Conservation (phyloP, 345 rosid species). For the Hibiscus mutabilis region DNA sequence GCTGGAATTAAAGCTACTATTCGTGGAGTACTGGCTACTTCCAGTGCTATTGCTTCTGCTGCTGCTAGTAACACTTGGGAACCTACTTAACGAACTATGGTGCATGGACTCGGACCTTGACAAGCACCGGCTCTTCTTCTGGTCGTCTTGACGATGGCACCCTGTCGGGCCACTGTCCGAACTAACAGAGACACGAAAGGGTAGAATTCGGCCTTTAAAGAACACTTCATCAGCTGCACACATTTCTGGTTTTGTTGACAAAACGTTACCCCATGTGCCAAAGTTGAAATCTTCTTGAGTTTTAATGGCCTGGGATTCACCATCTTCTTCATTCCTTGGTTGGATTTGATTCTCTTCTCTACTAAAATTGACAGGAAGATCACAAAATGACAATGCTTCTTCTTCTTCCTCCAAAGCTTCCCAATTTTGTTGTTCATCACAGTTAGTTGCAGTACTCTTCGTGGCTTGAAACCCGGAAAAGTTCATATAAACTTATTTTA, state of each 20-base stretch:
- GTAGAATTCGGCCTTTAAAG: background rate
- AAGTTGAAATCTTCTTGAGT: background rate
- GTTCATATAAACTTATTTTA: background rate
- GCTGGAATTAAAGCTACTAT: background rate
- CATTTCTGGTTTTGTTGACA: background rate
- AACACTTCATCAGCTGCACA: background rate
- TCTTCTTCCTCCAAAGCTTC: background rate
- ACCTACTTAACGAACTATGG: slow-evolving; percentile 16
- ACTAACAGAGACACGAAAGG: background rate
- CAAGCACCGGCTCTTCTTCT: slow-evolving; percentile 16
- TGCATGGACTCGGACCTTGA: slow-evolving; percentile 58
- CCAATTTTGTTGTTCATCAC: slow-evolving; percentile 11
- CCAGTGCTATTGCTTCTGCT: slow-evolving; percentile 43
- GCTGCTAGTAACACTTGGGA: slow-evolving; percentile 22
- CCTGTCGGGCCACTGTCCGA: background rate
- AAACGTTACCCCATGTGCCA: background rate
- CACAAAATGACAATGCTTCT: background rate
- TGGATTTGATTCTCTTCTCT: background rate
- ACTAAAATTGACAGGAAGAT: background rate
- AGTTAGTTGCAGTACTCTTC: slow-evolving; percentile 7
- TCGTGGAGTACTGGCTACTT: slow-evolving; percentile 8
- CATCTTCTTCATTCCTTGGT: background rate
- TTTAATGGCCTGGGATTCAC: background rate
- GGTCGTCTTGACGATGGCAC: background rate
- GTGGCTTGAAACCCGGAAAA: slow-evolving; percentile 9